Conservation (phyloP, 768 basidiomycete species). For the Termitomyces sp. region DNA sequence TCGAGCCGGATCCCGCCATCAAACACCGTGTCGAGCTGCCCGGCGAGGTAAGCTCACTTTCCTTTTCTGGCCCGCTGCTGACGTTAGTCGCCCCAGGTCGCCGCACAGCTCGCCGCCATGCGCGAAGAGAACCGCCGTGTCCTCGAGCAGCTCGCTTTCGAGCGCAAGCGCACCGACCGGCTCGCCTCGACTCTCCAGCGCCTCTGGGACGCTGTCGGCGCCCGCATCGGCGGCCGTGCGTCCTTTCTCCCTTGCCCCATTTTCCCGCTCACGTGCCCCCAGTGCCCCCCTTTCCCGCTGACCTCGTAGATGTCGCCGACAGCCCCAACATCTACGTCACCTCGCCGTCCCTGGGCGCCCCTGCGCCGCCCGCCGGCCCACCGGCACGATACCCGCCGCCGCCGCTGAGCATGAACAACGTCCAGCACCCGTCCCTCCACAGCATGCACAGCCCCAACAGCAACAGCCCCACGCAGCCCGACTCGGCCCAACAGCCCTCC, state of each 20-base stretch:
- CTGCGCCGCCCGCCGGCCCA: neutral
- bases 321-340: slow-evolving; percentile 74
- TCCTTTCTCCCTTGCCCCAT: slow-evolving; percentile 9
- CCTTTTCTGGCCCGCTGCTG: slow-evolving; percentile 6
- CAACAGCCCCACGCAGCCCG: slow-evolving; percentile 18
- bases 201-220: slow-evolving; percentile 59
- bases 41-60: slow-evolving; percentile 51
- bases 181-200: slow-evolving; percentile 53
- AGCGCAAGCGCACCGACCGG: slow-evolving; percentile 58
- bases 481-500: slow-evolving; percentile 19
- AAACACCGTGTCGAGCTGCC: slow-evolving; percentile 77
- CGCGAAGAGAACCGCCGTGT: slow-evolving; percentile 68
- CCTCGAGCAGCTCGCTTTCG: slow-evolving; percentile 48
- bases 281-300: slow-evolving; percentile 46
- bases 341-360: slow-evolving; percentile 32
- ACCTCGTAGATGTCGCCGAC: slow-evolving; percentile 48
- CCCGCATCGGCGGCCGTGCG: slow-evolving; percentile 50
- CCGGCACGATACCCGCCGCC: slow-evolving; percentile 36
- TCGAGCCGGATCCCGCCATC: slow-evolving; percentile 71
- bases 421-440: slow-evolving; percentile 30
- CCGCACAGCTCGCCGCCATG: slow-evolving; percentile 62
- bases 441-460: slow-evolving; percentile 42
- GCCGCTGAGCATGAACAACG: slow-evolving; percentile 24
- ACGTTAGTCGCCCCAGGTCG: slow-evolving; percentile 32
- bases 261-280: neutral